These are phyloP conservation scores for Leccinum pachyderme DNA, from an alignment of 1,284 basidiomycete species.

Conservation along the genomic window DNA sequence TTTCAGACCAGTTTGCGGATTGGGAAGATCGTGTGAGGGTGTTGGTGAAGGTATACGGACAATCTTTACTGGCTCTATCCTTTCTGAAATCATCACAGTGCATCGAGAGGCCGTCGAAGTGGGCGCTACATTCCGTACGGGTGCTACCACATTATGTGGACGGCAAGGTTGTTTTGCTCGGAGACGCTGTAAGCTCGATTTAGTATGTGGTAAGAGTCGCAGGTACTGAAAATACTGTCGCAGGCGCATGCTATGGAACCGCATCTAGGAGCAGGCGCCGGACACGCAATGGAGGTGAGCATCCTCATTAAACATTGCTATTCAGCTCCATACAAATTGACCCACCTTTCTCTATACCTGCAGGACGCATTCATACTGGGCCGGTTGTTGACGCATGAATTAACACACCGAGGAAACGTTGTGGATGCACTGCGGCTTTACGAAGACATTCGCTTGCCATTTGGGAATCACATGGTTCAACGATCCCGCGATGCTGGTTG, in stretches of 20 bases:
- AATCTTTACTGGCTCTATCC: background rate
- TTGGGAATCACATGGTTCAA: slow-evolving; percentile 17
- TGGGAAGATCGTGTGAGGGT: slow-evolving; percentile 45
- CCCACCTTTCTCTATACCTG: background rate
- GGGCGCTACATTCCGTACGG: slow-evolving; percentile 32
- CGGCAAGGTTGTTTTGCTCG: slow-evolving; percentile 33
- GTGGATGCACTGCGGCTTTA: slow-evolving; percentile 30
- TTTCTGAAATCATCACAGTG: slow-evolving; percentile 13
- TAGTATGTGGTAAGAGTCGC: background rate
- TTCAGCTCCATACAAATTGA: background rate
- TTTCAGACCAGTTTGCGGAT: slow-evolving; percentile 32
- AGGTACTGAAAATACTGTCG: background rate
- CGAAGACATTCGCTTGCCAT: slow-evolving; percentile 33
- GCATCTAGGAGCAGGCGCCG: slow-evolving; percentile 33
- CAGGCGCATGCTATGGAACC: slow-evolving; percentile 36
- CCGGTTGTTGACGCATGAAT: slow-evolving; percentile 31
- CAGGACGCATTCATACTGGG: slow-evolving; percentile 39
- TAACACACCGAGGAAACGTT: slow-evolving; percentile 21
- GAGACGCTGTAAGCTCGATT: slow-evolving; percentile 33
- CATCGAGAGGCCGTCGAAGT: slow-evolving; percentile 24
- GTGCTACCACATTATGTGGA: slow-evolving; percentile 31
- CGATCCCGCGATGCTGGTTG: slow-evolving; percentile 1
- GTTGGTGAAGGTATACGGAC: slow-evolving; percentile 37
- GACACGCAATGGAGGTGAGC: slow-evolving; percentile 34
- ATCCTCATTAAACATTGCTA: background rate